Evolutionary conservation across 2,329 filamentous ascomycete species (phyloP).

Genomic region (Anisogramma anomala): DNA sequence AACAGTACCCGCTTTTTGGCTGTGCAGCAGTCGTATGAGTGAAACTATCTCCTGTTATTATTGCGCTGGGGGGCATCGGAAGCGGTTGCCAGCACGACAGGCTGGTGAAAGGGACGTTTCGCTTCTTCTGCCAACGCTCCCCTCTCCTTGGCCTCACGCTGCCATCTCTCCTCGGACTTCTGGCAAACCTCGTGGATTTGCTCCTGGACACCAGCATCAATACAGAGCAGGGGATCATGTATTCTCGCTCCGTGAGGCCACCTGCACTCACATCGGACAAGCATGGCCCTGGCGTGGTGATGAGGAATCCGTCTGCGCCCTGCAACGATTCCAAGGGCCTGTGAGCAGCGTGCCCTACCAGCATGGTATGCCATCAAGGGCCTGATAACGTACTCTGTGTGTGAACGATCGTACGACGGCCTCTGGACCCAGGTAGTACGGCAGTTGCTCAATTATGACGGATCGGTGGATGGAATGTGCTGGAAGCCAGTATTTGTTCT

Average conservation of each 20-base stretch:
- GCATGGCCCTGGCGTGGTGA: slow-evolving; percentile 45
- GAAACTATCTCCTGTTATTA: slow-evolving; percentile 19
- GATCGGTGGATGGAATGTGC: slow-evolving; percentile 49
- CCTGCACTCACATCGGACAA: slow-evolving; percentile 45
- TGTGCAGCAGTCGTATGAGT: not conserved
- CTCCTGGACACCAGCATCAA: slow-evolving; percentile 31
- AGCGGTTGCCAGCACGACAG: slow-evolving; percentile 37
- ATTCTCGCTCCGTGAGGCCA: not conserved
- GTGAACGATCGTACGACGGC: slow-evolving; percentile 47
- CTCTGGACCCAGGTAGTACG: slow-evolving; percentile 46
- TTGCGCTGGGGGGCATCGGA: slow-evolving; percentile 24
- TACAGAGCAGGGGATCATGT: slow-evolving; percentile 10
- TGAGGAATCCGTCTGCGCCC: slow-evolving; percentile 51
- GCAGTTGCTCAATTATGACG: slow-evolving; percentile 47
- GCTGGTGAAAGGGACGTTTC: slow-evolving; percentile 46
- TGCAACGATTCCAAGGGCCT: slow-evolving; percentile 19
- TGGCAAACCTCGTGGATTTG: slow-evolving; percentile 52
- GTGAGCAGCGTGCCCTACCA: slow-evolving; percentile 5
- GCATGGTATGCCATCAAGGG: slow-evolving; percentile 8
- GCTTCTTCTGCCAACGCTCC: slow-evolving; percentile 36
- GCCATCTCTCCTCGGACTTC: slow-evolving; percentile 48
- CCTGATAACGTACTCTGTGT: slow-evolving; percentile 38
- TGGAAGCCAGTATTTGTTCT: slow-evolving; percentile 52
- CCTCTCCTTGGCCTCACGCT: slow-evolving; percentile 42
- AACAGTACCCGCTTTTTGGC: not conserved